phyloP scores from a whole-genome alignment of 129 eudicot genomes.

The Cynara cardunculus region DNA sequence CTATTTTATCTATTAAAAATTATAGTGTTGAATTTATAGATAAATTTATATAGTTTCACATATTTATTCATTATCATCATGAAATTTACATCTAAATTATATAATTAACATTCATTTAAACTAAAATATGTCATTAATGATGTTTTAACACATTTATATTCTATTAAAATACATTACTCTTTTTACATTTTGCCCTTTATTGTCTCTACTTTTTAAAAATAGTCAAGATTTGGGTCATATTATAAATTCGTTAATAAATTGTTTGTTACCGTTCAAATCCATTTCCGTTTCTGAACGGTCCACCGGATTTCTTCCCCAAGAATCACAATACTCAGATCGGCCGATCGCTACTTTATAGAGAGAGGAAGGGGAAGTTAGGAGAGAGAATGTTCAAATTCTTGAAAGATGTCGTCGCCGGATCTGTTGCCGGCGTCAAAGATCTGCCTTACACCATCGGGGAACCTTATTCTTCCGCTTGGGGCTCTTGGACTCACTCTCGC shows the following conservation, averaged over 20 bases:
- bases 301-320: background rate
- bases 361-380: background rate
- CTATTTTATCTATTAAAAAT: no score
- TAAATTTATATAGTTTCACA: no score
- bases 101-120: no score
- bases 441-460: slow-evolving; percentile 93
- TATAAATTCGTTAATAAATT: background rate
- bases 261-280: background rate
- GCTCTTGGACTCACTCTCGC: slow-evolving; percentile 85
- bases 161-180: no score
- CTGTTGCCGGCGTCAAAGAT: slow-evolving; percentile 80
- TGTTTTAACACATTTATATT: no score
- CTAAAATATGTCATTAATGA: no score
- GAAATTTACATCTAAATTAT: no score
- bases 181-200: no score
- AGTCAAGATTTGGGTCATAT: background rate
- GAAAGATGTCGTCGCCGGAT: slow-evolving; percentile 91
- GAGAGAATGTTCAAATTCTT: slow-evolving; percentile 71
- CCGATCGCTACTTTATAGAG: background rate
- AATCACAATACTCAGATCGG: background rate
- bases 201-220: no score
- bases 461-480: slow-evolving; percentile 97
- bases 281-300: background rate
- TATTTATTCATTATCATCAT: no score
- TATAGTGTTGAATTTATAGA: no score